These are phyloP conservation scores for Globisporangium carolinianum DNA, from an alignment of 352 stramenopile species.

Conservation along the genomic window DNA sequence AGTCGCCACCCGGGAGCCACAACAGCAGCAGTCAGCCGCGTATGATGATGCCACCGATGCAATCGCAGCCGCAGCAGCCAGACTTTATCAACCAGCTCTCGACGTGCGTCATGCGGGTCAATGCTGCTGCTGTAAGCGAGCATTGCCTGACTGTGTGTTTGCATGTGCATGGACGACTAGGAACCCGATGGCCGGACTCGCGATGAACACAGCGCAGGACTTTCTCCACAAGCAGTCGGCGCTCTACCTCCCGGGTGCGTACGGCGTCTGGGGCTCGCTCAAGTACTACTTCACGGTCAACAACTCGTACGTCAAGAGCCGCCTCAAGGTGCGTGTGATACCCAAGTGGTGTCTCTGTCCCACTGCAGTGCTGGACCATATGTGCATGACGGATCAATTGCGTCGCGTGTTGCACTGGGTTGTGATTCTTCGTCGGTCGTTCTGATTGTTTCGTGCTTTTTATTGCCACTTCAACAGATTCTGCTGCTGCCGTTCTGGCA, in stretches of 20 bases:
- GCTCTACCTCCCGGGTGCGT: constrained; percentile 72
- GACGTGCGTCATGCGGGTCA: constrained; percentile 19
- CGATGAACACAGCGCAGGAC: constrained; percentile 81
- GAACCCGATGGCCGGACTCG: constrained; percentile 80
- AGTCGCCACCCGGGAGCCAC: constrained; percentile 15
- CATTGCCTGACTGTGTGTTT: too few species aligned
- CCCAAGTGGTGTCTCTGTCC: background rate
- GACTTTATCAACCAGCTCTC: constrained; percentile 81
- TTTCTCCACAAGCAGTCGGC: constrained; percentile 80
- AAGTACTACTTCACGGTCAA: constrained; percentile 90
- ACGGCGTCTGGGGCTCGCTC: constrained; percentile 70
- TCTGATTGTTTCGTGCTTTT: background rate
- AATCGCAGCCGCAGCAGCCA: constrained; percentile 23
- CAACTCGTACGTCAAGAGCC: constrained; percentile 86
- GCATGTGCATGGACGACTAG: constrained; percentile 16
- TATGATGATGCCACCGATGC: constrained; percentile 13
- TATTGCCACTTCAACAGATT: constrained; percentile 29
- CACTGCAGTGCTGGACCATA: background rate
- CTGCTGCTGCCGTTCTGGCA: constrained; percentile 84
- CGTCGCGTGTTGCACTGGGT: background rate
- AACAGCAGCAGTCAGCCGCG: constrained; percentile 8
- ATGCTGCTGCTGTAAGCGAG: background rate
- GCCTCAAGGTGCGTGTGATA: constrained; percentile 52
- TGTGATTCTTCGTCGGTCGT: background rate
- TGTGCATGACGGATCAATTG: background rate